phyloP scores from a whole-genome alignment of 441 rosid species.

The Aquilaria agallochum region DNA sequence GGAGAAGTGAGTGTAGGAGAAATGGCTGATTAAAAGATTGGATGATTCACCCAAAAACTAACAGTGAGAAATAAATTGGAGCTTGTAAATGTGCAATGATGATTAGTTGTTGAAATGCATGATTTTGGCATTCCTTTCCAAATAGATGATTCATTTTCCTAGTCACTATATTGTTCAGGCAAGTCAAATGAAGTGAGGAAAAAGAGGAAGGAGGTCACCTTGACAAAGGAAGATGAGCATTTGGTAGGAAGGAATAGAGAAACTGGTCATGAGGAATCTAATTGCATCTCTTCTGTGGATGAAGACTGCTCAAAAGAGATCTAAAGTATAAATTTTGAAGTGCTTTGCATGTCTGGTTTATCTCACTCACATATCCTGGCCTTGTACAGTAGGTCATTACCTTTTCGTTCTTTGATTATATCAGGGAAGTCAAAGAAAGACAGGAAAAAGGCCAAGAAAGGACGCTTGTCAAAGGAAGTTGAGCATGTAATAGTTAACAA shows the following conservation, averaged over 20 bases:
- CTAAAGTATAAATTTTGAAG: conserved; percentile 54
- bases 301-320: conserved; percentile 80
- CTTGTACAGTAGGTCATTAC: too few relatives aligned
- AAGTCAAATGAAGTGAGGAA: conserved; percentile 51
- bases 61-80: too few relatives aligned
- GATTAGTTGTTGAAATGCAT: too few relatives aligned
- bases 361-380: too few relatives aligned
- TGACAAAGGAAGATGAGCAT: conserved; percentile 21
- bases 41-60: too few relatives aligned
- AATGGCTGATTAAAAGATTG: too few relatives aligned
- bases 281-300: conserved; percentile 76
- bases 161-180: conserved; percentile 20
- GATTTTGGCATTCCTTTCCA: too few relatives aligned
- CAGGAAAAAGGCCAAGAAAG: conserved; percentile 45
- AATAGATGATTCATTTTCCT: too few relatives aligned
- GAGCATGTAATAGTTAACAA: conserved; percentile 26
- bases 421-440: conserved; percentile 57
- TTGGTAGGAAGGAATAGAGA: conserved; percentile 28
- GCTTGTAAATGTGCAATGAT: too few relatives aligned
- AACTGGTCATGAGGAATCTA: conserved; percentile 33
- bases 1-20: too few relatives aligned
- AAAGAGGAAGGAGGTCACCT: conserved; percentile 35
- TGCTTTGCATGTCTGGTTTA: too few relatives aligned
- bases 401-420: conserved; percentile 1
- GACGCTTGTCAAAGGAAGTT: conserved; percentile 17